These are phyloP conservation scores for Penicillium sp. DNA, from an alignment of 2,329 filamentous ascomycete genomes.

Conservation along the genomic window DNA sequence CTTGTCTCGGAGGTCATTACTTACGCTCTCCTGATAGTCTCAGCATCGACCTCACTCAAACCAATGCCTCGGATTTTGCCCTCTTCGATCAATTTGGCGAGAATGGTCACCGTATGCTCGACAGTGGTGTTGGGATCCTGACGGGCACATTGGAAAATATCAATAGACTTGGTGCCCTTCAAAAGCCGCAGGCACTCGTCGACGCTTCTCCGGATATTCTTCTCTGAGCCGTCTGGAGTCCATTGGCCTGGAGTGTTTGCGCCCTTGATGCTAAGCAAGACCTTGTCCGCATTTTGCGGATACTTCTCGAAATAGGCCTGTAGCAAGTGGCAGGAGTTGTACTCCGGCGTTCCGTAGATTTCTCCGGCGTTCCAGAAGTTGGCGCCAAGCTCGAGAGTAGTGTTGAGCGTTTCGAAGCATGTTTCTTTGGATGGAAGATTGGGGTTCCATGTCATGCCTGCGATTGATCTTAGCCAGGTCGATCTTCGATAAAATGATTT, in stretches of 20 bases:
- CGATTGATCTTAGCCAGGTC: background rate
- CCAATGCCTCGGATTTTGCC: slow-evolving; percentile 44
- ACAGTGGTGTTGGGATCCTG: slow-evolving; percentile 52
- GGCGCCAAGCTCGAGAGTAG: slow-evolving; percentile 46
- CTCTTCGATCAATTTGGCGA: slow-evolving; percentile 38
- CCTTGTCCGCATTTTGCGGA: slow-evolving; percentile 60
- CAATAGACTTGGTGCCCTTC: slow-evolving; percentile 44
- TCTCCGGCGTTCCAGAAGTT: slow-evolving; percentile 62
- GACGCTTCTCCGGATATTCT: slow-evolving; percentile 54
- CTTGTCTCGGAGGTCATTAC: slow-evolving; percentile 14
- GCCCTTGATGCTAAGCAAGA: slow-evolving; percentile 62
- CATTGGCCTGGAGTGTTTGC: slow-evolving; percentile 28
- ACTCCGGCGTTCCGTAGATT: slow-evolving; percentile 58
- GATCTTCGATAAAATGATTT: background rate
- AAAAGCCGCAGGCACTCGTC: slow-evolving; percentile 54
- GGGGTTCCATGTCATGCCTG: slow-evolving; percentile 19
- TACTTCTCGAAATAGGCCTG: slow-evolving; percentile 61
- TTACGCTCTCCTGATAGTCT: slow-evolving; percentile 41
- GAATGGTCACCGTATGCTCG: slow-evolving; percentile 42
- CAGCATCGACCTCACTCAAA: slow-evolving; percentile 42
- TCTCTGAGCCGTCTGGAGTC: slow-evolving; percentile 50
- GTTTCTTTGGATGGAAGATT: slow-evolving; percentile 12
- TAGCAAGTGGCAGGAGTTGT: slow-evolving; percentile 58
- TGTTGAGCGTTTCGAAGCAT: slow-evolving; percentile 39
- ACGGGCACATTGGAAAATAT: slow-evolving; percentile 58